phyloP scores from a whole-genome alignment of 805 yeast genomes.

The Myxozyma udenii region DNA sequence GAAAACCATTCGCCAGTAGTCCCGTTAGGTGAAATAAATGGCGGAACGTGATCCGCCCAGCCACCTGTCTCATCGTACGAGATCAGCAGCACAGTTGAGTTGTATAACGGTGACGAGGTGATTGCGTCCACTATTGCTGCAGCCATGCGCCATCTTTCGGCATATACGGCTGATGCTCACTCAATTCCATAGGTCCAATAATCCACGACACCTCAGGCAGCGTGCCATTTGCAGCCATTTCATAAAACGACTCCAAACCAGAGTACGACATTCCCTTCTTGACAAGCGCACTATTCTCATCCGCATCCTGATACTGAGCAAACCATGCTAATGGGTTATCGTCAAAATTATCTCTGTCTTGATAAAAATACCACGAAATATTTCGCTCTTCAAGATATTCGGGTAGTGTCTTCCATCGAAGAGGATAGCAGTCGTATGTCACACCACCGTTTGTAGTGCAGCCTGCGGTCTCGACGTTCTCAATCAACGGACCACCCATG shows the following conservation, averaged over 20 bases:
- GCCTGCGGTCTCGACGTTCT: slow-evolving; percentile 28
- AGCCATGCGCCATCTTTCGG: slow-evolving; percentile 33
- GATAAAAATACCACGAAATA: slow-evolving; percentile 29
- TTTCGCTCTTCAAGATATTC: slow-evolving; percentile 26
- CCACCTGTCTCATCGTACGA: slow-evolving; percentile 35
- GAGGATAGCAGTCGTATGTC: slow-evolving; percentile 29
- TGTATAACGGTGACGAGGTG: slow-evolving; percentile 23
- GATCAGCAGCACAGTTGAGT: slow-evolving; percentile 28
- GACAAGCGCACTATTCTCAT: slow-evolving; percentile 13
- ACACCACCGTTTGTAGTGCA: slow-evolving; percentile 23
- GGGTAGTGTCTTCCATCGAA: slow-evolving; percentile 29
- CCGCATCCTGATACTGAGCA: slow-evolving; percentile 19
- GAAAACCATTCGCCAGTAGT: slow-evolving; percentile 31
- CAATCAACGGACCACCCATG: slow-evolving; percentile 30
- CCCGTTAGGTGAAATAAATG: slow-evolving; percentile 29
- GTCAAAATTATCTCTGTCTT: slow-evolving; percentile 27
- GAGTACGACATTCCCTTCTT: slow-evolving; percentile 21
- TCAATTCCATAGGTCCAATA: slow-evolving; percentile 29
- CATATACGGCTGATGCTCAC: slow-evolving; percentile 31
- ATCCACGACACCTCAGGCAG: slow-evolving; percentile 31
- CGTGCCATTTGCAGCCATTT: slow-evolving; percentile 29
- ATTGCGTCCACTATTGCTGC: slow-evolving; percentile 30
- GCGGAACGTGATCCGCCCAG: slow-evolving; percentile 33
- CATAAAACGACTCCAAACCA: slow-evolving; percentile 29
- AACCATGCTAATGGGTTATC: slow-evolving; percentile 29